Conservation (phyloP, 768 basidiomycete species). For the Hemileccinum rubropunctum region DNA sequence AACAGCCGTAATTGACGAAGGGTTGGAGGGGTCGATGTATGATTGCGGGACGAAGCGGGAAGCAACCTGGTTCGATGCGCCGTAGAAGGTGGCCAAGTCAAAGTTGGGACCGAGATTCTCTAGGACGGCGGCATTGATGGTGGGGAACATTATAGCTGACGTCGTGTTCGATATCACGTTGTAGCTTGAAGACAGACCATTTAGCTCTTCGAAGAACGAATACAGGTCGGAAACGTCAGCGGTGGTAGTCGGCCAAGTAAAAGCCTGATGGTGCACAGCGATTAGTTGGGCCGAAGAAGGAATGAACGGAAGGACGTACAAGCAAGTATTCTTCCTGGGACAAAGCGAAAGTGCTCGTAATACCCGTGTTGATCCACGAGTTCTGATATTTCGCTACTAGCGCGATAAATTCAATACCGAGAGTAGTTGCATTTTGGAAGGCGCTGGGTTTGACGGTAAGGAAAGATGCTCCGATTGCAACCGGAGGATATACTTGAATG, state of each 20-base stretch:
- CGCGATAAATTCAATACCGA: slow-evolving; percentile 18
- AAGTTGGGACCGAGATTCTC: slow-evolving; percentile 10
- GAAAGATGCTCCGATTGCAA: slow-evolving; percentile 10
- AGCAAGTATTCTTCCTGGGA: slow-evolving; percentile 10
- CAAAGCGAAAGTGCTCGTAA: slow-evolving; percentile 1
- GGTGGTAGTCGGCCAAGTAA: slow-evolving; percentile 8
- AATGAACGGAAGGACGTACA: slow-evolving; percentile 3
- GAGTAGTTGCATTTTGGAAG: slow-evolving; percentile 8
- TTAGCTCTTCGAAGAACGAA: slow-evolving; percentile 18
- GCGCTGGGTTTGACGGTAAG: slow-evolving; percentile 10
- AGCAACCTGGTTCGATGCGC: slow-evolving; percentile 11
- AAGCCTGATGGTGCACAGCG: slow-evolving; percentile 1
- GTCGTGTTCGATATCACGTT: slow-evolving; percentile 16
- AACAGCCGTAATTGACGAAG: slow-evolving; percentile 9
- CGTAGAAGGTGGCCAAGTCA: slow-evolving; percentile 12
- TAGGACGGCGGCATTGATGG: slow-evolving; percentile 6
- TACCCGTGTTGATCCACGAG: slow-evolving; percentile 10
- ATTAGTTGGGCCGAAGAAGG: not conserved
- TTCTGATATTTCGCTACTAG: slow-evolving; percentile 20
- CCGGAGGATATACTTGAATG: slow-evolving; percentile 9
- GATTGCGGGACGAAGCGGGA: slow-evolving; percentile 21
- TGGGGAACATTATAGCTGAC: slow-evolving; percentile 10
- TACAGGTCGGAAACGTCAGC: slow-evolving; percentile 8
- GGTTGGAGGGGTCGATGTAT: slow-evolving; percentile 10
- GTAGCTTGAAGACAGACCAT: slow-evolving; percentile 11